phyloP scores from a whole-genome alignment of 1,284 basidiomycete species.

The Boletus smithii region DNA sequence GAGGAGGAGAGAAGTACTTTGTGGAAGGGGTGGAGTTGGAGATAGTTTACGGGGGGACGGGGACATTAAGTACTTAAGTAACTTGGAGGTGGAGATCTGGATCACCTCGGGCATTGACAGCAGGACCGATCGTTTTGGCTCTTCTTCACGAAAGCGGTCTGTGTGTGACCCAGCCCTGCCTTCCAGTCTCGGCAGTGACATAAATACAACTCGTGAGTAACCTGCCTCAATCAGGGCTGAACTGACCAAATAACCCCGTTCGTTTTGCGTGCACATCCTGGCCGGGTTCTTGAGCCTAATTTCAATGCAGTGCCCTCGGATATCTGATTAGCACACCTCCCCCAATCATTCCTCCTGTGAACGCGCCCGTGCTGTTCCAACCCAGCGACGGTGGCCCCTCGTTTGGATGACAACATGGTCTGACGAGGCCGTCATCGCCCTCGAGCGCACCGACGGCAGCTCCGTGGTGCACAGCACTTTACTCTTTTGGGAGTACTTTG shows the following conservation, averaged over 20 bases:
- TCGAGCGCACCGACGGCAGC: slow-evolving; percentile 1
- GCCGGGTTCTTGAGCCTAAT: slow-evolving; percentile 36
- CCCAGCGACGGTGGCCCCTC: slow-evolving; percentile 24
- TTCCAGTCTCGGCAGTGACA: slow-evolving; percentile 38
- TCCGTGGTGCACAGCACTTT: slow-evolving; percentile 3
- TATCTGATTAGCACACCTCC: slow-evolving; percentile 33
- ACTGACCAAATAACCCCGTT: slow-evolving; percentile 26
- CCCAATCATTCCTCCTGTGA: slow-evolving; percentile 30
- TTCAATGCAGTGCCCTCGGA: slow-evolving; percentile 38
- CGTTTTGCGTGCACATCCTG: slow-evolving; percentile 5
- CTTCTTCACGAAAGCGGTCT: slow-evolving; percentile 37
- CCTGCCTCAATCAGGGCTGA: slow-evolving; percentile 27
- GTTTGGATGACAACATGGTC: not conserved
- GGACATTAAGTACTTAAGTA: slow-evolving; percentile 38
- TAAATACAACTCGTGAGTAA: slow-evolving; percentile 37
- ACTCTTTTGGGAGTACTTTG: too few species aligned
- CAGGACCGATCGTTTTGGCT: slow-evolving; percentile 31
- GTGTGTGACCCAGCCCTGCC: slow-evolving; percentile 35
- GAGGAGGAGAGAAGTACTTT: slow-evolving; percentile 33
- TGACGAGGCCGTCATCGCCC: slow-evolving; percentile 15
- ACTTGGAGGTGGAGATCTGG: slow-evolving; percentile 31
- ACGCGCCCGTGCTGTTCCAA: slow-evolving; percentile 21
- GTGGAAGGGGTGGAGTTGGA: slow-evolving; percentile 29
- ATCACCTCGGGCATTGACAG: slow-evolving; percentile 36
- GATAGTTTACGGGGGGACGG: slow-evolving; percentile 27